Conservation (phyloP, 495 filamentous ascomycete species). For the Podospora australis region DNA sequence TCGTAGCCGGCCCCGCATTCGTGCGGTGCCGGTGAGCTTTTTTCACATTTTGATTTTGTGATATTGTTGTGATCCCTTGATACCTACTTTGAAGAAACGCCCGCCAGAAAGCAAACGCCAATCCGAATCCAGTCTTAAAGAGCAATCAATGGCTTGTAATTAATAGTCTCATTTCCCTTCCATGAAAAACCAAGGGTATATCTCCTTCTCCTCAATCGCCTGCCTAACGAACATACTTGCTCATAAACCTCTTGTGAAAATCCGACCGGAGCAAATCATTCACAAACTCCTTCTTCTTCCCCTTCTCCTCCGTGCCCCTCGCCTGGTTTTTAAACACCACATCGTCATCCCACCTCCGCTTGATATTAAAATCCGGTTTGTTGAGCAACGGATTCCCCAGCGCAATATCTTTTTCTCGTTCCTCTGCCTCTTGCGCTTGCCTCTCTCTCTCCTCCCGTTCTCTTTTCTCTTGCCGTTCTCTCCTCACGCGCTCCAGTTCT, state of each 20-base stretch:
- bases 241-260: conserved; percentile 98
- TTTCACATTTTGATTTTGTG: no score
- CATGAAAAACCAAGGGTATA: background rate
- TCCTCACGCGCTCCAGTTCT: conserved; percentile 91
- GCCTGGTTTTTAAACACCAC: conserved; percentile 99
- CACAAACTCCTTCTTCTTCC: conserved; percentile 90
- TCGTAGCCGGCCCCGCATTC: no score
- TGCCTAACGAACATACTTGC: conserved; percentile 48
- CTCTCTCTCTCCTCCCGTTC: conserved; percentile 80
- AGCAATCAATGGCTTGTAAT: no score
- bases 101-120: background rate
- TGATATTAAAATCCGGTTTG: conserved; percentile 58
- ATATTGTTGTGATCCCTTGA: no score
- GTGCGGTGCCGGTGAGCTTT: no score
- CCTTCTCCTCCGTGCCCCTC: conserved; percentile 84
- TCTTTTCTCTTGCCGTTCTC: conserved; percentile 76
- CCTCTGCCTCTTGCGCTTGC: conserved; percentile 69
- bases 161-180: no score
- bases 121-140: background rate
- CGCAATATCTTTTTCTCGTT: conserved; percentile 82
- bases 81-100: background rate
- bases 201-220: background rate
- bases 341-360: conserved; percentile 93
- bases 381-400: conserved; percentile 90
- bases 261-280: conserved; percentile 93